Evolutionary conservation across 169 alveolate species (phyloP), one percentile per base, ranked within the genome.

Genomic region (Sarcocystis neurona): DNA sequence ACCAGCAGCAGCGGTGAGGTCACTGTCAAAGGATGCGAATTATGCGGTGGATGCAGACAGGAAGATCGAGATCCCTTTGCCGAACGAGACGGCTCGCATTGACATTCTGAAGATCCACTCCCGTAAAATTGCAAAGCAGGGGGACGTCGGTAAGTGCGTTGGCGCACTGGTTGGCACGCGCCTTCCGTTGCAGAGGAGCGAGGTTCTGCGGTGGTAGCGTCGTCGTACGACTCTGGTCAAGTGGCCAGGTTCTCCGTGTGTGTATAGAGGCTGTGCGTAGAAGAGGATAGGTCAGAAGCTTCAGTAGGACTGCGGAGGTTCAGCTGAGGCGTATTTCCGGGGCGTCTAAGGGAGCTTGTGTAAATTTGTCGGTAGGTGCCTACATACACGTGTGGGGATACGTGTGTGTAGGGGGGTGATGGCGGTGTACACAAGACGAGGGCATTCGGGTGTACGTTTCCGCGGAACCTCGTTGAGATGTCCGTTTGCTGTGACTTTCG

Each of bases 21-120:
- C 70, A 27, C 27, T 58, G n/a, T 58, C n/a, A 27, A n/a, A n/a
- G n/a, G n/a, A n/a, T n/a, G n/a, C n/a, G n/a, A n/a, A n/a, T n/a
- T n/a, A n/a, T n/a, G n/a, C n/a, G n/a, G n/a, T 27, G 20, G 34
- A 5, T 63, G 58, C 91, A 87, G 91, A 87, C 39, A 96, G 99
- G 91, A 98, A 99, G 95, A 98, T 99, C 58, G 99, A 99, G 94
- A 98, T 98, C 84, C 99, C 99, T 12, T 94, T 98, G 72, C 99
- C 99, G 0, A 98, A 98, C 93, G 99, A 98, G 91, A 91, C 97
- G 12, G 97, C 99, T 0, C 94, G 99, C 89, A 95, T 96, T 56
- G 99, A 98, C 87, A 98, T 98, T 89, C 92, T 98, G 56, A 97
- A 97, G 91, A 99, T 99, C 84, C 99, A 99, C 93, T 96, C 99